Evolutionary conservation across 148 eudicot genomes (phyloP), one percentile per base, ranked within the genome.

Genomic region (Spergularia bocconei): DNA sequence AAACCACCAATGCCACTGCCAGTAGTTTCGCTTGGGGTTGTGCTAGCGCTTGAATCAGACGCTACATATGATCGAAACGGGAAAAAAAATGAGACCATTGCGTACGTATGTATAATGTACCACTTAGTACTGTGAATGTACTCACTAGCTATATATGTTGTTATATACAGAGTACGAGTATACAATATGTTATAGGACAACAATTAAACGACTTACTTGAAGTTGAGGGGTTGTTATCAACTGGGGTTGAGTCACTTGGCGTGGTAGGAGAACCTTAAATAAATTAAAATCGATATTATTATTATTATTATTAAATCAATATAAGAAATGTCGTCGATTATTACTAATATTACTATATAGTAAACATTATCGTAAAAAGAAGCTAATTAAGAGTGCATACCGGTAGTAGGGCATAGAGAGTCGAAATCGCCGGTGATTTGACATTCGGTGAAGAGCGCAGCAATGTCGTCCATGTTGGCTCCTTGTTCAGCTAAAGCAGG

Each of bases 401-500:
- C 63, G 38, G 25, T 36, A 21, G 63, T 11, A 7, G n/a, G n/a
- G 66, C 64, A 58, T 41, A 72, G 54, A 16, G 53, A 4, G 64
- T 41, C 38, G 4, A 72, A 7, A 72, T 64, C n/a, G 20, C 53
- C 65, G 15, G 19, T 7, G 66, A 72, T 58, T 0, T 13, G 41
- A 23, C 76, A 73, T 15, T 44, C 9, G 4, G 73, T 60, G 48
- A 76, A 69, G 19, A 48, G 59, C 20, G 62, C 11, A 25, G 47
- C 5, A 4, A 69, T 17, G 11, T 13, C 4, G 5, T 52, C 55
- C 6, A 36, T 11, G 13, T 10, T 6, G 0, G 73, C 15, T 1
- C 67, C 16, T 15, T 62, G 14, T 0, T 53, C 60, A 1, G n/a
- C 67, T 15, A 67, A n/a, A 2, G 10, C 0, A 33, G 48, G 12